Percentiles rank a stretch among this genome's conserved stretches.
These are phyloP conservation scores for Backusella australiensis DNA, from an alignment of 192 early-diverging fungal genomes.

Conservation along the genomic window DNA sequence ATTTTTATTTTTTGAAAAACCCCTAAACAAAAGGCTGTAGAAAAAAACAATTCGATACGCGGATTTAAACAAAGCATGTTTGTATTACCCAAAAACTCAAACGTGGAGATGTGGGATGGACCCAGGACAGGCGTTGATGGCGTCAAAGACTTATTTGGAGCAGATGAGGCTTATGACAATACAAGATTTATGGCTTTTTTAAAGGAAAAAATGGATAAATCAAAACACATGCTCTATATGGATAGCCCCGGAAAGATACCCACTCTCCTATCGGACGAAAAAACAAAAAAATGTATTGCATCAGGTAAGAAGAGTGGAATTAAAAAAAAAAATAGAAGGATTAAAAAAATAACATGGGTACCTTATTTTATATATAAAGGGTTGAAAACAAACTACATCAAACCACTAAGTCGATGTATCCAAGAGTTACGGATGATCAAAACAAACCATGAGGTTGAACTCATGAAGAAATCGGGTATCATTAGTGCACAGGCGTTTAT, in stretches of 20 bases:
- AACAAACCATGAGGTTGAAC: conserved; percentile 68
- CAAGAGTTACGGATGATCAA: conserved; percentile 80
- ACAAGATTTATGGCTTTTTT: conserved; percentile 19
- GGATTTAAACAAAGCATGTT: conserved; percentile 87
- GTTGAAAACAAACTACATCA: conserved; percentile 17
- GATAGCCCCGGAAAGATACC: conserved; percentile 23
- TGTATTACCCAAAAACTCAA: conserved; percentile 72
- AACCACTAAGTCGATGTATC: conserved; percentile 56
- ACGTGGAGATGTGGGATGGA: conserved; percentile 91
- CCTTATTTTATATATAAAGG: conserved; percentile 8
- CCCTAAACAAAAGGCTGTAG: conserved; percentile 10
- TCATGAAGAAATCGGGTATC: conserved; percentile 76
- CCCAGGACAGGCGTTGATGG: conserved; percentile 81
- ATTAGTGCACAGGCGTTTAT: conserved; percentile 80
- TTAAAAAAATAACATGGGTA: not conserved
- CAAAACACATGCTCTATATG: conserved; percentile 30
- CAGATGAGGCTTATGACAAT: conserved; percentile 59
- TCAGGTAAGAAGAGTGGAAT: conserved; percentile 10
- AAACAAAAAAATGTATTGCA: conserved; percentile 4
- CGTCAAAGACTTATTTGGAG: conserved; percentile 72
- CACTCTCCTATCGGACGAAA: conserved; percentile 12
- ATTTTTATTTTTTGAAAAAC: not conserved
- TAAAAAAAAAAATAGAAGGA: not conserved
- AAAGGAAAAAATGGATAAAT: conserved; percentile 10
- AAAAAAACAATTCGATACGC: conserved; percentile 47